Base-by-base conservation (phyloP, 108 stramenopile genomes). In the Fistulifera solaris region DNA sequence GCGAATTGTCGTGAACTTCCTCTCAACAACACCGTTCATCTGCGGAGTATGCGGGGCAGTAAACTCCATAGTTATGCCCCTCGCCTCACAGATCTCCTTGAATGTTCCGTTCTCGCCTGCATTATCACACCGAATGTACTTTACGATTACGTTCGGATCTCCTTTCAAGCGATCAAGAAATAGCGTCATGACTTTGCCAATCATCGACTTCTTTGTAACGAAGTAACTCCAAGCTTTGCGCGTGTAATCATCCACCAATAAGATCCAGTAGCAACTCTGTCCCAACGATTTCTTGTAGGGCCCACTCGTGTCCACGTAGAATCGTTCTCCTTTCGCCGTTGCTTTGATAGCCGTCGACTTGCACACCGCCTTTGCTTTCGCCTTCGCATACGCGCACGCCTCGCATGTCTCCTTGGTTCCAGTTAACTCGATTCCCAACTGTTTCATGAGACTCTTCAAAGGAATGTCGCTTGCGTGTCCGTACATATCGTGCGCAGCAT, bases 191-290 rank as follows among this genome's bases (percentile, higher is more conserved):
- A 22, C n/a, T 6, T 27, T 12, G 2, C 6, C 12, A 7, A 51
- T 3, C 5, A 22, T 27, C 4, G 22, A 26, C 19, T 51, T 51
- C 50, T 51, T 23, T 1, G 2, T 12, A 16, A 23, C 24, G 6
- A 51, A 27, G n/a, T 26, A 23, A n/a, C 24, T 51, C 50, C 50
- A 51, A 17, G 15, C 25, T 6, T 27, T 38, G 17, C 31, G 44
- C 7, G 57, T 58, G 11, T 2, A 22, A 35, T 58, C 57, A 58
- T 58, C 57, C 25, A 51, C 50, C n/a, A 51, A 3, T 6, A 51
- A 28, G 14, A 23, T 7, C 50, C 50, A 51, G 11, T 10, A 51
- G 23, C 7, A 16, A 21, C 12, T 51, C 23, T 27, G 3, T n/a
- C 11, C 50, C 16, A 51, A 16, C 15, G 25, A 27, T 12, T 10